A percentile compares a stretch with the other conserved stretches of the same genome.
Evolutionary conservation across 2,329 filamentous ascomycete genomes (phyloP).

Genomic region (Calonectria honghensis): DNA sequence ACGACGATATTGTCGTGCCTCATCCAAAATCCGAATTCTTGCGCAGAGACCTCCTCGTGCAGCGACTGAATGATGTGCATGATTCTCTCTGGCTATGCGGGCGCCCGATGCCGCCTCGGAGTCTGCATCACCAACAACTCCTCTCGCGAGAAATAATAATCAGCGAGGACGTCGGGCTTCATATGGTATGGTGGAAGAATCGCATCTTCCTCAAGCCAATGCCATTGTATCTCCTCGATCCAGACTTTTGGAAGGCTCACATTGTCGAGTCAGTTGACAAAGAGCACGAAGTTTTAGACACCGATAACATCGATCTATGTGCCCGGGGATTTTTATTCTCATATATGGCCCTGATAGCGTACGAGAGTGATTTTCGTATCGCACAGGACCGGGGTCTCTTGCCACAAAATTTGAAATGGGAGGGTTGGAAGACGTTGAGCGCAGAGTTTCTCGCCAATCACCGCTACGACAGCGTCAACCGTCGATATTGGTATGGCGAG

Average conservation of each 20-base stretch:
- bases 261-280: neutral
- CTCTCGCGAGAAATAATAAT: conserved; percentile 11
- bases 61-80: conserved; percentile 4
- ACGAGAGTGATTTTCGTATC: conserved; percentile 29
- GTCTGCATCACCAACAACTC: conserved; percentile 14
- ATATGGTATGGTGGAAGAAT: conserved; percentile 54
- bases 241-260: conserved; percentile 19
- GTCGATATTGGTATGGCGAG: conserved; percentile 30
- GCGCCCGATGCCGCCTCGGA: conserved; percentile 13
- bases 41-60: conserved; percentile 2
- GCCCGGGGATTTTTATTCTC: conserved; percentile 24
- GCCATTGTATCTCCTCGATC: conserved; percentile 57
- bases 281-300: neutral
- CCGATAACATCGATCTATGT: neutral
- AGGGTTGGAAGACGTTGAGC: conserved; percentile 3
- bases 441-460: neutral
- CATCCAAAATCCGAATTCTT: neutral
- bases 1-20: neutral
- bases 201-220: conserved; percentile 60
- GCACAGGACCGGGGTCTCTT: conserved; percentile 6
- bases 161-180: conserved; percentile 55
- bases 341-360: conserved; percentile 15
- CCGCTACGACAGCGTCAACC: conserved; percentile 8
- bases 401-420: conserved; percentile 19
- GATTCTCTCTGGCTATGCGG: conserved; percentile 10